Evolutionary conservation across 2,329 filamentous ascomycete genomes (phyloP).

Genomic region (Colletotrichum sp.): DNA sequence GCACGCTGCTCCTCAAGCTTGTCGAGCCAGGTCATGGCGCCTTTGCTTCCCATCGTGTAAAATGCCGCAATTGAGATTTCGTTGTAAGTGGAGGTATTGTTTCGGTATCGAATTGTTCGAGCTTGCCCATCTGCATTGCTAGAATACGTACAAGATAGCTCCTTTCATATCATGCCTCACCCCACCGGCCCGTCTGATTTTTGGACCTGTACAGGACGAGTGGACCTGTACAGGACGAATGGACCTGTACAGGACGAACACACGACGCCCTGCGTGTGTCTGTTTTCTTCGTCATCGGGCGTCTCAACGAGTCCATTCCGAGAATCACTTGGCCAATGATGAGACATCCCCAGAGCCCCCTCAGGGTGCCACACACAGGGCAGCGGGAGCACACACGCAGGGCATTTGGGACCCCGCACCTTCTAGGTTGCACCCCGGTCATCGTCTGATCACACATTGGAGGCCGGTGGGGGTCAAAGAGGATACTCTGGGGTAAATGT

Average conservation of each 20-base stretch:
- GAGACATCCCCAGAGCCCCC: background rate
- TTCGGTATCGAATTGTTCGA: background rate
- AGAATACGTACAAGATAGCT: background rate
- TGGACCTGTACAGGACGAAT: too few relatives aligned
- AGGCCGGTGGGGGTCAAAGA: background rate
- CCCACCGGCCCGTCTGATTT: background rate
- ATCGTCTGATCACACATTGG: background rate
- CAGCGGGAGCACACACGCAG: conserved; percentile 25
- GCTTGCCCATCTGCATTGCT: background rate
- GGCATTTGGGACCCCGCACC: conserved; percentile 21
- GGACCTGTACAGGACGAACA: background rate
- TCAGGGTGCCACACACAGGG: conserved; percentile 9
- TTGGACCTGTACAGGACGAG: background rate
- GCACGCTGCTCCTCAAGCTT: conserved; percentile 46
- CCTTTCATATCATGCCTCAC: background rate
- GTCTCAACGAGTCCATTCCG: background rate
- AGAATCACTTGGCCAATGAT: background rate
- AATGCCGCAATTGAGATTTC: background rate
- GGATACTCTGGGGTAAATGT: conserved; percentile 11
- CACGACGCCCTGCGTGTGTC: conserved; percentile 13
- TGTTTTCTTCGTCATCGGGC: background rate
- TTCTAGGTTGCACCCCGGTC: background rate
- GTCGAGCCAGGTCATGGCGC: conserved; percentile 42
- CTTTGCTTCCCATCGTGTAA: conserved; percentile 34
- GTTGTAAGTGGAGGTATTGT: background rate